phyloP scores from a whole-genome alignment of 2,329 filamentous ascomycete species.

The Ophiocordyceps sinensis region DNA sequence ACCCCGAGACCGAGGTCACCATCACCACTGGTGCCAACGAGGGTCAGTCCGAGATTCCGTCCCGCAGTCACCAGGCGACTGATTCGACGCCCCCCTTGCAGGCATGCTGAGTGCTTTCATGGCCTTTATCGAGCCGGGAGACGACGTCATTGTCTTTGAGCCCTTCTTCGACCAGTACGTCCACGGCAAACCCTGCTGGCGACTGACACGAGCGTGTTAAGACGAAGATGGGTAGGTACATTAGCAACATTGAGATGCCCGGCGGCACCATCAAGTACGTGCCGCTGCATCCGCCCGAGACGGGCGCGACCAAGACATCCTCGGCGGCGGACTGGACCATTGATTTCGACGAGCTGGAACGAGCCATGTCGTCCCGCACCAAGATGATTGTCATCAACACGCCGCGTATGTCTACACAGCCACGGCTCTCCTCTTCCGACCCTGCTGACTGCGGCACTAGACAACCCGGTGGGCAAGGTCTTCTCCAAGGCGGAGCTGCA shows the following conservation, averaged over 20 bases:
- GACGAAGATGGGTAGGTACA: slow-evolving; percentile 33
- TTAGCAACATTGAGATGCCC: slow-evolving; percentile 97
- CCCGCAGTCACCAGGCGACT: not conserved
- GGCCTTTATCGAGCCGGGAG: slow-evolving; percentile 86
- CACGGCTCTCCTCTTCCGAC: not conserved
- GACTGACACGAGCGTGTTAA: not conserved
- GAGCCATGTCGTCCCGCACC: slow-evolving; percentile 68
- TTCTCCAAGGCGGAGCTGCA: slow-evolving; percentile 74
- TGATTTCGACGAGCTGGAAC: slow-evolving; percentile 69
- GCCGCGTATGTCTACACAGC: slow-evolving; percentile 28
- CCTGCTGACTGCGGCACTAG: slow-evolving; percentile 16
- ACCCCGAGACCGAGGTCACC: slow-evolving; percentile 86
- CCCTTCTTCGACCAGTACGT: slow-evolving; percentile 89
- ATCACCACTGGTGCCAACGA: slow-evolving; percentile 90
- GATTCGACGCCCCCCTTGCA: not conserved
- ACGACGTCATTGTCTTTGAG: slow-evolving; percentile 96
- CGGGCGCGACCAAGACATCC: slow-evolving; percentile 65
- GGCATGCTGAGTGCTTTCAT: slow-evolving; percentile 94
- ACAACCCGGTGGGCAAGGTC: slow-evolving; percentile 96
- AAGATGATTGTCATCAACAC: slow-evolving; percentile 94
- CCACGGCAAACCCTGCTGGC: not conserved
- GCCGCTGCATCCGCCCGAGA: slow-evolving; percentile 75
- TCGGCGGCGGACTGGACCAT: slow-evolving; percentile 82
- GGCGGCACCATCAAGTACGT: slow-evolving; percentile 92
- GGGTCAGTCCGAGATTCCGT: slow-evolving; percentile 16